phyloP scores from a whole-genome alignment of 164 flowering plant species.

The Echeveria elegans region DNA sequence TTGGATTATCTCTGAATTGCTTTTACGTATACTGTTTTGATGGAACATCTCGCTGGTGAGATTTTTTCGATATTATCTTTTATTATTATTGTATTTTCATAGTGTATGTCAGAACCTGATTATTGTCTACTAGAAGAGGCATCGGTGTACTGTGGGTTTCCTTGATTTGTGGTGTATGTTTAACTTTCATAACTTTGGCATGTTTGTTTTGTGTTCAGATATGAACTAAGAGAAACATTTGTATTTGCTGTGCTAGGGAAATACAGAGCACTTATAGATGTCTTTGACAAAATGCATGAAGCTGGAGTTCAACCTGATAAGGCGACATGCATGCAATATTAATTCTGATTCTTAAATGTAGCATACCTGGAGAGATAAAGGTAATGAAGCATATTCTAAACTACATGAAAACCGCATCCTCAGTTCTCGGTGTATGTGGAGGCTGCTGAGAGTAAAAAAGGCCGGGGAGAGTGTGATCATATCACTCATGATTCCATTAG shows the following conservation, averaged over 20 bases:
- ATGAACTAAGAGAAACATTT: background rate
- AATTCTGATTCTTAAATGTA: slow-evolving; percentile 62
- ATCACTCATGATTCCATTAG: slow-evolving; percentile 21
- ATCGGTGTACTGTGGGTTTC: too few relatives aligned
- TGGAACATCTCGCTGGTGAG: slow-evolving; percentile 88
- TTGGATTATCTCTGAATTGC: slow-evolving; percentile 67
- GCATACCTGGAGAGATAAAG: slow-evolving; percentile 41
- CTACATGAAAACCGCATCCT: slow-evolving; percentile 54
- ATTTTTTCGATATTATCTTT: background rate
- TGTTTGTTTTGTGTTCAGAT: background rate
- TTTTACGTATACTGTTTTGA: slow-evolving; percentile 72
- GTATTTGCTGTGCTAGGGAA: slow-evolving; percentile 38
- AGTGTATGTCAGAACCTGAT: too few relatives aligned
- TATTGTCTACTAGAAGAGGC: too few relatives aligned
- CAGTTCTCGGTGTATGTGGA: slow-evolving; percentile 63
- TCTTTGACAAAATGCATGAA: slow-evolving; percentile 76
- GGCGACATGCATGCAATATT: slow-evolving; percentile 82
- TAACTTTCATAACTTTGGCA: too few relatives aligned
- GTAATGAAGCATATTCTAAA: slow-evolving; percentile 42
- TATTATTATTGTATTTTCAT: background rate
- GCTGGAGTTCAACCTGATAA: slow-evolving; percentile 77
- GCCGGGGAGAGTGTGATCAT: slow-evolving; percentile 64
- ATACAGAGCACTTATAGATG: slow-evolving; percentile 50
- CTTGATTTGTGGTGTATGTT: too few relatives aligned
- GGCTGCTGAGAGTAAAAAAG: slow-evolving; percentile 41